phyloP scores from a whole-genome alignment of 2,329 filamentous ascomycete species.

The Diaporthe velutina region DNA sequence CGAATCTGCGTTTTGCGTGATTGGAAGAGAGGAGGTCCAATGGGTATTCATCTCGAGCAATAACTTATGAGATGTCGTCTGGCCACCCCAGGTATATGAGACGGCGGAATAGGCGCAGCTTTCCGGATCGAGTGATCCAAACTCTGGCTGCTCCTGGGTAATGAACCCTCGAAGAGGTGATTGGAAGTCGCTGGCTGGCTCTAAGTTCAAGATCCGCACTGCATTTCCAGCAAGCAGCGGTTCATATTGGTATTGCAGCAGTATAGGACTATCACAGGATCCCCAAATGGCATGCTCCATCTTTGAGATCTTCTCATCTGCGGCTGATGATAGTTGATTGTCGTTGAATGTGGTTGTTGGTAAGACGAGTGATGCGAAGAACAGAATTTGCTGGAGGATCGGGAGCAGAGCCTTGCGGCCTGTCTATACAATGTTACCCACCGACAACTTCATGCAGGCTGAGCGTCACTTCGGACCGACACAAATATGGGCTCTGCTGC shows the following conservation, averaged over 20 bases:
- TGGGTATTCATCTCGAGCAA: background rate
- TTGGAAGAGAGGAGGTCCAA: background rate
- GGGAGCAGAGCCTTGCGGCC: background rate
- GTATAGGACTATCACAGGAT: background rate
- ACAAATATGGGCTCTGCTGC: background rate
- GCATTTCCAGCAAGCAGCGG: background rate
- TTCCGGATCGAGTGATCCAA: background rate
- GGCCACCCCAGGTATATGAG: background rate
- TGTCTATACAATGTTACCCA: background rate
- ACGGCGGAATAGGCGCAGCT: background rate
- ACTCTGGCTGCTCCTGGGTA: background rate
- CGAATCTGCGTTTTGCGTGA: background rate
- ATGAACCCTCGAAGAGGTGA: background rate
- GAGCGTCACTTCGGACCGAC: background rate
- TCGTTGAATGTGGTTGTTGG: background rate
- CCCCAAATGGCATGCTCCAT: background rate
- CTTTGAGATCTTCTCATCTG: background rate
- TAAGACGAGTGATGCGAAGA: no score
- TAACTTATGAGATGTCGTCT: background rate
- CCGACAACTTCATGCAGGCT: background rate
- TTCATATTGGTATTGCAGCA: background rate
- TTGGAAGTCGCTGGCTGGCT: background rate
- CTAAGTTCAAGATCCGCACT: background rate
- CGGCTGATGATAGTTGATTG: background rate
- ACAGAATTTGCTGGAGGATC: background rate